These are phyloP conservation scores for Sindora glabra DNA, from an alignment of 306 rosid species.

Conservation along the genomic window DNA sequence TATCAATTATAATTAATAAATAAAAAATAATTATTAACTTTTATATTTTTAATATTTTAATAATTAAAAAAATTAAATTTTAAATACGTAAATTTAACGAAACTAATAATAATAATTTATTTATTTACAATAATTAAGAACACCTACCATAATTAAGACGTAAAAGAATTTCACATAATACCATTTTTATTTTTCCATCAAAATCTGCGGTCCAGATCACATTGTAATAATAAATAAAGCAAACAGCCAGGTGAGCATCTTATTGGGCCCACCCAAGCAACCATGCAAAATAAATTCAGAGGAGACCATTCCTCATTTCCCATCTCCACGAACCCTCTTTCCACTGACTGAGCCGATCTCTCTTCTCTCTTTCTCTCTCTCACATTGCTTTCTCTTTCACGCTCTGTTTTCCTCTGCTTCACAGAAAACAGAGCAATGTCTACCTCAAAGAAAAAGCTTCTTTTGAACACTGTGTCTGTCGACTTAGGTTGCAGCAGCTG, in stretches of 20 bases:
- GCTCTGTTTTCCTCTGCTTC: neutral
- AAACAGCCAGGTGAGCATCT: conserved; percentile 16
- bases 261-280: conserved; percentile 30
- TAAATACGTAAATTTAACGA: too few species aligned
- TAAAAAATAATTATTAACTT: too few species aligned
- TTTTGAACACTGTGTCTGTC: conserved; percentile 41
- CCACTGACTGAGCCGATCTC: conserved; percentile 2
- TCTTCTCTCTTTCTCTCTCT: conserved; percentile 8
- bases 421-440: conserved; percentile 40
- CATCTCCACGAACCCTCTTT: conserved; percentile 17
- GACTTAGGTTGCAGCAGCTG: conserved; percentile 66
- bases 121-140: too few species aligned
- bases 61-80: too few species aligned
- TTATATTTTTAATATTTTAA: too few species aligned
- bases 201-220: conserved; percentile 23
- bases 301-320: neutral
- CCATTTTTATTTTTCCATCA: too few species aligned
- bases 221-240: conserved; percentile 16
- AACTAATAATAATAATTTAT: too few species aligned
- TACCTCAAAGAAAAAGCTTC: conserved; percentile 34
- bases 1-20: too few species aligned
- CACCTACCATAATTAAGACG: too few species aligned
- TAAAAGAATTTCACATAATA: too few species aligned
- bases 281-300: conserved; percentile 28
- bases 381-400: too few species aligned